Percentiles rank a stretch among this genome's conserved stretches.
These are phyloP conservation scores for Herpetomonas tarakana DNA, from an alignment of 208 protist genomes.

Conservation along the genomic window DNA sequence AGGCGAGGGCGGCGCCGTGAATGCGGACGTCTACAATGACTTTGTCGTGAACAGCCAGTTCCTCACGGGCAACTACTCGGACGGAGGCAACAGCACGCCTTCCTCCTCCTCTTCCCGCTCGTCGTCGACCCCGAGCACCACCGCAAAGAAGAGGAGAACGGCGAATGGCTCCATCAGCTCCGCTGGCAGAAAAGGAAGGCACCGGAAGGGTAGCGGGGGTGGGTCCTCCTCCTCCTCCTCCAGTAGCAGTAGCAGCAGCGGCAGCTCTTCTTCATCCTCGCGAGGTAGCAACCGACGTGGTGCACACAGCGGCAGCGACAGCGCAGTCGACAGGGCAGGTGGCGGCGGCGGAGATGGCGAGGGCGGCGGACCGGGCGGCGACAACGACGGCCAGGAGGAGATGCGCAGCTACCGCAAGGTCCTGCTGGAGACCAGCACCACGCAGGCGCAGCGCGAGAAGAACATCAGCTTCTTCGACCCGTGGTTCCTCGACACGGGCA, in stretches of 20 bases:
- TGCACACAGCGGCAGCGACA: neutral
- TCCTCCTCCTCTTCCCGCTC: slow-evolving; percentile 1
- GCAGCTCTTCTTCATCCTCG: slow-evolving; percentile 1
- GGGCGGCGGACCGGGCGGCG: too few species aligned
- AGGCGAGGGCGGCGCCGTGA: neutral
- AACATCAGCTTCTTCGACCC: slow-evolving; percentile 72
- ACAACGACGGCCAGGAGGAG: slow-evolving; percentile 22
- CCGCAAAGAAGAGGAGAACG: neutral
- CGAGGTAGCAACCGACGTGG: neutral
- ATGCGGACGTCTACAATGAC: slow-evolving; percentile 38
- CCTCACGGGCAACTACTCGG: slow-evolving; percentile 46
- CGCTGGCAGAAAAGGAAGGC: neutral
- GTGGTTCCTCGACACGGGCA: slow-evolving; percentile 76
- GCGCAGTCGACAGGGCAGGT: neutral
- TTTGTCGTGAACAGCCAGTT: slow-evolving; percentile 60
- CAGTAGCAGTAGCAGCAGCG: neutral
- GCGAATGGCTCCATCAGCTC: neutral
- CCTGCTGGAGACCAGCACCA: slow-evolving; percentile 19
- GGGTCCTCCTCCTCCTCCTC: slow-evolving; percentile 7
- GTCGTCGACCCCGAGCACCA: neutral
- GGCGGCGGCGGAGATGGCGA: slow-evolving; percentile 7
- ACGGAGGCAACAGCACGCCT: slow-evolving; percentile 10
- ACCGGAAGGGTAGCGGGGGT: neutral
- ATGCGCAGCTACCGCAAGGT: slow-evolving; percentile 77
- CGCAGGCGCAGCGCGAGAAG: slow-evolving; percentile 34